These are phyloP conservation scores for Wickerhamiella kurtzmanii DNA, from an alignment of 805 yeast species.

Conservation along the genomic window DNA sequence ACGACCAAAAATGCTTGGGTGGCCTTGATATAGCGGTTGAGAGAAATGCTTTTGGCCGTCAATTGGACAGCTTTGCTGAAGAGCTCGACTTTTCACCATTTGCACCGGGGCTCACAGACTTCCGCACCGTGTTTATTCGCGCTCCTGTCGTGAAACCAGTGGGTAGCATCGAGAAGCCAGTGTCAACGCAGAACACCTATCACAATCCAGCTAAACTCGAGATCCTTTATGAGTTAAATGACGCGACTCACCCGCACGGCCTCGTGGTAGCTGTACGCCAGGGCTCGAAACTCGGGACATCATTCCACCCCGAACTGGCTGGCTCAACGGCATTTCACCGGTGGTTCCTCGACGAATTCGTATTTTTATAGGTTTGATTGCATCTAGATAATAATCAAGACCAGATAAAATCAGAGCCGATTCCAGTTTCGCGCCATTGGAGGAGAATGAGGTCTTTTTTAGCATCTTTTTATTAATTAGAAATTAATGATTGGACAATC, in stretches of 20 bases:
- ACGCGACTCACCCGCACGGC: constrained; percentile 14
- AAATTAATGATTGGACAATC: too few relatives aligned
- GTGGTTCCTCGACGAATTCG: constrained; percentile 33
- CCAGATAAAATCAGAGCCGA: not conserved
- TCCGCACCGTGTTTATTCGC: constrained; percentile 46
- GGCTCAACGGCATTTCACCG: constrained; percentile 48
- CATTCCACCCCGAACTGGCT: constrained; percentile 69
- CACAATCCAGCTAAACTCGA: constrained; percentile 13
- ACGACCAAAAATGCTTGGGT: constrained; percentile 44
- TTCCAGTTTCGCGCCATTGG: not conserved
- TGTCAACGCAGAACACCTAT: not conserved
- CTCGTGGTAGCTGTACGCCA: constrained; percentile 62
- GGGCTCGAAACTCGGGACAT: constrained; percentile 53
- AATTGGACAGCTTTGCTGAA: constrained; percentile 48
- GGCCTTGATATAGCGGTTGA: constrained; percentile 51
- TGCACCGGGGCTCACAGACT: constrained; percentile 24
- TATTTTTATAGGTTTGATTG: not conserved
- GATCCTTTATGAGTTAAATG: constrained; percentile 19
- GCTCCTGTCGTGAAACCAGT: constrained; percentile 49
- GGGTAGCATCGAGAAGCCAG: not conserved
- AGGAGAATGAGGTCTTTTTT: too few relatives aligned
- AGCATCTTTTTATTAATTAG: too few relatives aligned
- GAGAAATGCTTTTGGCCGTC: constrained; percentile 71
- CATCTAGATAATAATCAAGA: not conserved
- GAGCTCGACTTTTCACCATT: constrained; percentile 30